A percentile compares a stretch with the other conserved stretches of the same genome.
These are phyloP conservation scores for Neofusicoccum ribis DNA, from an alignment of 2,329 filamentous ascomycete species.

Conservation along the genomic window DNA sequence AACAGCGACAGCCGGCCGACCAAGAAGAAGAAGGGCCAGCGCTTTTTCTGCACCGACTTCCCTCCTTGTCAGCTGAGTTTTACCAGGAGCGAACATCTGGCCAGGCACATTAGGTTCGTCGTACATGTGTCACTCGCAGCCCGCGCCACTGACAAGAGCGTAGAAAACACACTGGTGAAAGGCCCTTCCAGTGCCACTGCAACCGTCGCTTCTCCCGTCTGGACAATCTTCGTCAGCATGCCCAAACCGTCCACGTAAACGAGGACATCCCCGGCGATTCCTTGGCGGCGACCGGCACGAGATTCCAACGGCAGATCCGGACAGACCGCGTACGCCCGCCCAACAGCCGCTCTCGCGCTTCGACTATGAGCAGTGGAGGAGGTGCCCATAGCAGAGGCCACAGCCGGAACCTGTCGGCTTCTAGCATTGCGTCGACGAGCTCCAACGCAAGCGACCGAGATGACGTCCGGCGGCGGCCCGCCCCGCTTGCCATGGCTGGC, in stretches of 20 bases:
- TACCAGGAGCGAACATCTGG: constrained; percentile 91
- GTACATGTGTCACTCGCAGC: constrained; percentile 5
- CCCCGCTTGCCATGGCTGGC: constrained; percentile 78
- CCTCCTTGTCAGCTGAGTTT: constrained; percentile 94
- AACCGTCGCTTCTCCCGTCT: constrained; percentile 88
- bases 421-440: constrained; percentile 76
- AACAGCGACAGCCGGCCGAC: constrained; percentile 65
- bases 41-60: constrained; percentile 94
- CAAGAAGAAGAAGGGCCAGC: constrained; percentile 95
- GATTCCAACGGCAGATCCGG: constrained; percentile 88
- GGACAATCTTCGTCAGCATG: constrained; percentile 94
- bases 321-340: constrained; percentile 80
- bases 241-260: constrained; percentile 95
- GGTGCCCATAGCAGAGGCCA: constrained; percentile 74
- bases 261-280: constrained; percentile 95
- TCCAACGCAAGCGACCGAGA: constrained; percentile 64
- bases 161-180: constrained; percentile 95
- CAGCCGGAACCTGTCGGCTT: constrained; percentile 80
- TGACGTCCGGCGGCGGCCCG: constrained; percentile 70
- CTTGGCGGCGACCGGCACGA: constrained; percentile 84
- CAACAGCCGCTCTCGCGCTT: constrained; percentile 70
- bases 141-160: constrained; percentile 14
- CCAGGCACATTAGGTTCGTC: constrained; percentile 82
- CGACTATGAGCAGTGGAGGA: constrained; percentile 67
- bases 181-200: constrained; percentile 96